Conservation (phyloP, 345 rosid species). For the Acer saccharum region DNA sequence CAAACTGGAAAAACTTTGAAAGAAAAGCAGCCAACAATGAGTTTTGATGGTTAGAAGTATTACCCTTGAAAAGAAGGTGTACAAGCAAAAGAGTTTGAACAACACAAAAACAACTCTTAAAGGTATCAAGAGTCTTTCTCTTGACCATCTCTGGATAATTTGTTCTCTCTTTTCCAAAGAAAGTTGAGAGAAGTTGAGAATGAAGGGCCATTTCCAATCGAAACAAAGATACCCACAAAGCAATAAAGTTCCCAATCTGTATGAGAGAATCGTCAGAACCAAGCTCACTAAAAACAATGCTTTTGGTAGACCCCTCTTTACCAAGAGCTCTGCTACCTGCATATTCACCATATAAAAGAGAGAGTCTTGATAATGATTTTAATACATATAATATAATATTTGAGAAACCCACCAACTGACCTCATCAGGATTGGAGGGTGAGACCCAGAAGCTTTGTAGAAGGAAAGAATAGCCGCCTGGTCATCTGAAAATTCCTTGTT, state of each 20-base stretch:
- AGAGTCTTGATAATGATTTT: no score
- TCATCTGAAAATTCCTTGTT: slow-evolving; percentile 27
- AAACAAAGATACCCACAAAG: slow-evolving; percentile 67
- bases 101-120: slow-evolving; percentile 52
- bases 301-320: slow-evolving; percentile 35
- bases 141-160: slow-evolving; percentile 63
- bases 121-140: slow-evolving; percentile 34
- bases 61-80: slow-evolving; percentile 61
- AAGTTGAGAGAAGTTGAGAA: slow-evolving; percentile 67
- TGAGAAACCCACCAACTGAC: slow-evolving; percentile 44
- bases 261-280: slow-evolving; percentile 52
- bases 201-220: slow-evolving; percentile 63
- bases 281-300: slow-evolving; percentile 43
- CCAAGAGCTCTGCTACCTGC: slow-evolving; percentile 75
- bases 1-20: neutral
- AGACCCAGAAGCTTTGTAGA: slow-evolving; percentile 56
- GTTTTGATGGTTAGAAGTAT: neutral
- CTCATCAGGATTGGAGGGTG: slow-evolving; percentile 66
- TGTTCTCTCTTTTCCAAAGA: slow-evolving; percentile 59
- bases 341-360: neutral
- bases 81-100: slow-evolving; percentile 53
- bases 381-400: no score
- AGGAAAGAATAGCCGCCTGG: slow-evolving; percentile 39
- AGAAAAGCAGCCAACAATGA: no score
- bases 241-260: slow-evolving; percentile 64